phyloP scores from a whole-genome alignment of 1,284 basidiomycete genomes.

The Cryptococcus hybrid region DNA sequence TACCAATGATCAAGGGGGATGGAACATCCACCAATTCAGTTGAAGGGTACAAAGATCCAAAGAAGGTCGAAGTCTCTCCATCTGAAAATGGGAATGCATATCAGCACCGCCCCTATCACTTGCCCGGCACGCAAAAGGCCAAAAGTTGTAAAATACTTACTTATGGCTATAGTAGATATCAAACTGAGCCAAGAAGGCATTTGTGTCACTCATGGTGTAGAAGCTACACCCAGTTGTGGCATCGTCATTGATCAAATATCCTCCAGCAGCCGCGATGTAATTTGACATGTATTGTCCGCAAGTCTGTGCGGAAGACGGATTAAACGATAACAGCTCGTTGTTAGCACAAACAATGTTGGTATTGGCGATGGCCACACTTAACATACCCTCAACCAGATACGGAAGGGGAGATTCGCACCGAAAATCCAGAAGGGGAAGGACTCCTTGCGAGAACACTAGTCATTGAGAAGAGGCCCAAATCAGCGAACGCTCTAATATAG shows the following conservation, averaged over 20 bases:
- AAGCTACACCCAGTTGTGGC: slow-evolving; percentile 43
- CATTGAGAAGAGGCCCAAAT: neutral
- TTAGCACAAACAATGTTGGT: slow-evolving; percentile 47
- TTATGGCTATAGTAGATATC: slow-evolving; percentile 58
- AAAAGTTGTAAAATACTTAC: slow-evolving; percentile 18
- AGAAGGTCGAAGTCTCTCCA: slow-evolving; percentile 69
- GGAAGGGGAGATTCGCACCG: slow-evolving; percentile 77
- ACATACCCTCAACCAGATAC: slow-evolving; percentile 51
- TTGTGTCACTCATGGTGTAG: slow-evolving; percentile 55
- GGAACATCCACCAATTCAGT: slow-evolving; percentile 47
- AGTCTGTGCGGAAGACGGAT: slow-evolving; percentile 47
- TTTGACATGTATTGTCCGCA: slow-evolving; percentile 50
- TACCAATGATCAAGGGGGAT: slow-evolving; percentile 40
- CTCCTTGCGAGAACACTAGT: slow-evolving; percentile 53
- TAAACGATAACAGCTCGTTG: slow-evolving; percentile 48
- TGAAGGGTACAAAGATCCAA: slow-evolving; percentile 64
- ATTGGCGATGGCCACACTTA: slow-evolving; percentile 45
- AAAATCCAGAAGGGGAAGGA: slow-evolving; percentile 76
- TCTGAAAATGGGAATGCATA: slow-evolving; percentile 14
- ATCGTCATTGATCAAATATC: slow-evolving; percentile 41
- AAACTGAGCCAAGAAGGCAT: slow-evolving; percentile 60
- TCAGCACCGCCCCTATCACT: slow-evolving; percentile 1
- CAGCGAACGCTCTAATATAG: slow-evolving; percentile 5
- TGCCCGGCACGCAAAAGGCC: neutral
- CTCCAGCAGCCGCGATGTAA: slow-evolving; percentile 42